A percentile compares a stretch with the other conserved stretches of the same genome.
Evolutionary conservation across 768 basidiomycete species (phyloP).

Genomic region (Pleurotus tuber-regium): DNA sequence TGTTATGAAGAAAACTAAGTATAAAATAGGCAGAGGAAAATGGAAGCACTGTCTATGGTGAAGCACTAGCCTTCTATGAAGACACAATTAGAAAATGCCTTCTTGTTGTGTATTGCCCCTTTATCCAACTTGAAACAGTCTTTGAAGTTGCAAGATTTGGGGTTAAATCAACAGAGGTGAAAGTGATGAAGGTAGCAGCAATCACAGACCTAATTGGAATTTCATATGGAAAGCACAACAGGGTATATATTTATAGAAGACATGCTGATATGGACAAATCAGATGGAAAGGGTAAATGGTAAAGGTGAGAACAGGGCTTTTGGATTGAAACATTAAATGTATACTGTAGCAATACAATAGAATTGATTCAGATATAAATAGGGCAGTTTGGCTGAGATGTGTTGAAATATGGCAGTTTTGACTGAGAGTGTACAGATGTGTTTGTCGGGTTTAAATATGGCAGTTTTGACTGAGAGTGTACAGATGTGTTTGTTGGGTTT

Average conservation of each 20-base stretch:
- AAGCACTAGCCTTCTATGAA: slow-evolving; percentile 18
- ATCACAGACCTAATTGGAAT: slow-evolving; percentile 13
- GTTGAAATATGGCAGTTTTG: too few relatives aligned
- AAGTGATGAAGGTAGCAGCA: background rate
- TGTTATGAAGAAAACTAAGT: background rate
- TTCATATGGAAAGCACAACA: slow-evolving; percentile 5
- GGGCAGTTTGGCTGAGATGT: too few relatives aligned
- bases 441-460: too few relatives aligned
- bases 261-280: slow-evolving; percentile 13
- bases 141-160: slow-evolving; percentile 10
- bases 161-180: background rate
- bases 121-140: slow-evolving; percentile 1
- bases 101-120: slow-evolving; percentile 12
- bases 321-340: too few relatives aligned
- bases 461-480: too few relatives aligned
- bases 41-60: slow-evolving; percentile 18
- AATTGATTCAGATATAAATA: too few relatives aligned
- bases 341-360: too few relatives aligned
- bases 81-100: background rate
- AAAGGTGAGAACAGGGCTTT: too few relatives aligned
- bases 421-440: too few relatives aligned
- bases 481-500: too few relatives aligned
- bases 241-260: slow-evolving; percentile 14
- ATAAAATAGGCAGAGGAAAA: too few relatives aligned
- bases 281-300: too few relatives aligned